phyloP scores from a whole-genome alignment of 177 flowering plant species.

The Vitis hybrid region DNA sequence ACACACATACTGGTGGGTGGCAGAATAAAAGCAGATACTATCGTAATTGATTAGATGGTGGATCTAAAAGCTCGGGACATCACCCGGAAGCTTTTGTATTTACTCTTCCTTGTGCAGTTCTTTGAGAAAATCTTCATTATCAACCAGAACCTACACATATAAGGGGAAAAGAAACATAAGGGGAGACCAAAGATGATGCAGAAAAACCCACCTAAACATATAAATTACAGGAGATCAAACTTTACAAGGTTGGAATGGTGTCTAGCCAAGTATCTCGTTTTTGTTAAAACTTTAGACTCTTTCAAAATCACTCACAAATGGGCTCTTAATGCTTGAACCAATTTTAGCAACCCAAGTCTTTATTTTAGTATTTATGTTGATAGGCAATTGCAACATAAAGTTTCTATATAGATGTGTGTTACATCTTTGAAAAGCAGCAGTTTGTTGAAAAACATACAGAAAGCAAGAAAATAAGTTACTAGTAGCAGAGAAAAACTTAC shows the following conservation, averaged over 20 bases:
- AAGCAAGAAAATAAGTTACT: too few relatives aligned
- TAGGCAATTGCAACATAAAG: too few relatives aligned
- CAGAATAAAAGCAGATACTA: conserved; percentile 1
- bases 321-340: too few relatives aligned
- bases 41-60: conserved; percentile 3
- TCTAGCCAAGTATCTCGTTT: too few relatives aligned
- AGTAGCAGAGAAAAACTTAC: conserved; percentile 37
- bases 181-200: background rate
- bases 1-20: background rate
- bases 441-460: too few relatives aligned
- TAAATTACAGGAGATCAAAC: background rate
- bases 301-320: too few relatives aligned
- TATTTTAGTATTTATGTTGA: too few relatives aligned
- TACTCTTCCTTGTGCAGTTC: conserved; percentile 56
- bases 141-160: conserved; percentile 73
- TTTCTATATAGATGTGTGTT: too few relatives aligned
- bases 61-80: background rate
- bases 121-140: conserved; percentile 80
- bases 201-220: background rate
- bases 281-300: too few relatives aligned
- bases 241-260: too few relatives aligned
- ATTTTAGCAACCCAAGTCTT: too few relatives aligned
- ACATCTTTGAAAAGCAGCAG: too few relatives aligned
- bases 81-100: conserved; percentile 4
- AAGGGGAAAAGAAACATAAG: background rate